These are phyloP conservation scores for Apiotrichum siamense DNA, from an alignment of 1,284 basidiomycete genomes.

Conservation along the genomic window DNA sequence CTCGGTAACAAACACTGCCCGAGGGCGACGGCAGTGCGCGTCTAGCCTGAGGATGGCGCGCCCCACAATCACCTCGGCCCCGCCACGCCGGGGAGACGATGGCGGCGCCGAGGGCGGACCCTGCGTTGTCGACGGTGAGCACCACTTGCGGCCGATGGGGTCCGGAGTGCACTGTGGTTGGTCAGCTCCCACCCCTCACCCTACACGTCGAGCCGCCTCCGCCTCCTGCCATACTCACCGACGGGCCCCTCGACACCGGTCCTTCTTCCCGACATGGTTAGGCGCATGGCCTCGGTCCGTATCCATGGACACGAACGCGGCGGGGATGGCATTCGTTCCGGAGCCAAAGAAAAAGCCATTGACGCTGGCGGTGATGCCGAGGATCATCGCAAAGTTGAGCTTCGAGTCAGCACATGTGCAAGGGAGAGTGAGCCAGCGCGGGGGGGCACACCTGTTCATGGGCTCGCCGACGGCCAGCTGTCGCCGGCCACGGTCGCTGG, in stretches of 20 bases:
- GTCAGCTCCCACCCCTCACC: slow-evolving; percentile 36
- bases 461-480: too few species aligned
- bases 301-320: slow-evolving; percentile 65
- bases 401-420: slow-evolving; percentile 1
- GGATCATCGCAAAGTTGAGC: slow-evolving; percentile 28
- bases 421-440: too few species aligned
- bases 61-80: slow-evolving; percentile 42
- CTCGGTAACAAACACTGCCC: slow-evolving; percentile 47
- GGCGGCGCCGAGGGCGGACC: slow-evolving; percentile 56
- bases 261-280: slow-evolving; percentile 69
- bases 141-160: slow-evolving; percentile 51
- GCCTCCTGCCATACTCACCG: slow-evolving; percentile 69
- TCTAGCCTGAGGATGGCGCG: slow-evolving; percentile 45
- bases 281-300: slow-evolving; percentile 59
- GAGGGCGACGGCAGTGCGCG: slow-evolving; percentile 43
- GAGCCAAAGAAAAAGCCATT: slow-evolving; percentile 39
- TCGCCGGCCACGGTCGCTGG: too few species aligned
- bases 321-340: slow-evolving; percentile 40
- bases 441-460: too few species aligned
- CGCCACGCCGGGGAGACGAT: slow-evolving; percentile 42
- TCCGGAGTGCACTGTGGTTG: slow-evolving; percentile 44
- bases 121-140: slow-evolving; percentile 62
- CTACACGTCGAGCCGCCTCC: slow-evolving; percentile 68
- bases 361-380: slow-evolving; percentile 28
- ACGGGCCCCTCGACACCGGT: slow-evolving; percentile 71